Evolutionary conservation across 2,329 filamentous ascomycete genomes (phyloP), one percentile per base, ranked within the genome.

Genomic region (Aureobasidium sp.): DNA sequence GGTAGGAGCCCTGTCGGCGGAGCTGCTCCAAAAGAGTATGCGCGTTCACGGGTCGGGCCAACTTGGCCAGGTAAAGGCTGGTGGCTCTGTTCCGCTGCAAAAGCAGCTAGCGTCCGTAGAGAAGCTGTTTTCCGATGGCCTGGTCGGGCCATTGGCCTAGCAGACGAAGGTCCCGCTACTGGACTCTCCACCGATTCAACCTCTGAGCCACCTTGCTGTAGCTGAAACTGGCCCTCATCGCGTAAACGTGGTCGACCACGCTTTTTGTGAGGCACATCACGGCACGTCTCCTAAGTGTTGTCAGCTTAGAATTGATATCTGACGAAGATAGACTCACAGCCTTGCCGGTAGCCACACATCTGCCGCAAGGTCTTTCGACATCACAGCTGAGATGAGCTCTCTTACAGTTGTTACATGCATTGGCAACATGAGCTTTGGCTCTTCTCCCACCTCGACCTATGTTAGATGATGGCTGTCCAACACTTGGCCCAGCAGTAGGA

Each of bases 231-330:
- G 39, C 66, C 62, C 64, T 90, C 87, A 70, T 93, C 89, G 68
- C 89, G 84, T 67, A 94, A 78, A 66, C 90, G 82, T 64, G 90
- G 90, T 53, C 90, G 82, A 45, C 90, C 90, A 68, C 90, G 80
- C 73, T 93, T 94, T 75, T 93, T 94, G 75, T 94, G 90, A 70
- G 91, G 87, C 37, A 94, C 89, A 74, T 94, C 90, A 68, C 90
- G 80, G 71, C 90, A 94, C 8, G 86, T 82, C 63, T 91, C 88
- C 79, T 93, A 81, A 11, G 17, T 12, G 45, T 17, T 47, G 31
- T 58, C 20, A 58, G 55, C 42, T 20, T n/a, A 7, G 34, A 12
- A n/a, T 8, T 20, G n/a, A 14, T 37, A 14, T 6, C 4, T 22
- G 17, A 1, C 11, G 12, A 27, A 36, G 42, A 25, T 27, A 15